Percentiles rank a stretch among this genome's conserved stretches.
phyloP scores from a whole-genome alignment of 2,329 filamentous ascomycete species.

The Fusarium hostae region DNA sequence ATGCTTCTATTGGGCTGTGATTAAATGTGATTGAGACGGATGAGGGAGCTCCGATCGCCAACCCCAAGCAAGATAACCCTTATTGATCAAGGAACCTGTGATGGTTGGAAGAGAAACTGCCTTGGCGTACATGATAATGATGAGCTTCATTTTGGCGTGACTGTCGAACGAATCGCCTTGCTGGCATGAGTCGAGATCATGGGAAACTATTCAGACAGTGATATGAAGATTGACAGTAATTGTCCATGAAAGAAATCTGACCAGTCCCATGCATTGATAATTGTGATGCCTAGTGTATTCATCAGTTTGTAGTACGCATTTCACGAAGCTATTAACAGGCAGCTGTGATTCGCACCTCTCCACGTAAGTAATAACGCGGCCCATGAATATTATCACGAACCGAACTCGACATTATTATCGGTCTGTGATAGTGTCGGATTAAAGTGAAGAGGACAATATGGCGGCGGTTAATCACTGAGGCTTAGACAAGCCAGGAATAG shows the following conservation, averaged over 20 bases:
- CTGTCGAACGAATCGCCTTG: slow-evolving; percentile 11
- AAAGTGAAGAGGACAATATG: slow-evolving; percentile 6
- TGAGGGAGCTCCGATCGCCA: neutral
- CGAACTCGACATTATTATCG: neutral
- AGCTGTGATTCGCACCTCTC: slow-evolving; percentile 11
- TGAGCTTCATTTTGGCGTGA: slow-evolving; percentile 9
- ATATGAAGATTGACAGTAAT: neutral
- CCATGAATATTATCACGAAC: slow-evolving; percentile 3
- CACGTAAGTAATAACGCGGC: slow-evolving; percentile 16
- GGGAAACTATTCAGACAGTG: neutral
- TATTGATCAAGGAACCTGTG: neutral
- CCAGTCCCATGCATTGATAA: neutral
- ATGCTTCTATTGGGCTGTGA: neutral
- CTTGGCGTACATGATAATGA: slow-evolving; percentile 16
- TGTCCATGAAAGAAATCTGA: neutral
- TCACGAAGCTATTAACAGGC: slow-evolving; percentile 10
- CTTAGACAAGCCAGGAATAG: slow-evolving; percentile 39
- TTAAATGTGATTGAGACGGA: slow-evolving; percentile 21
- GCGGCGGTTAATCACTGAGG: slow-evolving; percentile 33
- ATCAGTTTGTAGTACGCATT: slow-evolving; percentile 9
- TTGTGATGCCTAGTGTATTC: slow-evolving; percentile 25
- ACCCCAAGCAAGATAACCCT: neutral
- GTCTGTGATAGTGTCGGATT: neutral
- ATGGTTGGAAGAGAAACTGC: neutral
- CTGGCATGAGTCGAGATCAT: neutral